Conservation (phyloP, 2,329 filamentous ascomycete species). For the Phyllosticta paracitricarpa region DNA sequence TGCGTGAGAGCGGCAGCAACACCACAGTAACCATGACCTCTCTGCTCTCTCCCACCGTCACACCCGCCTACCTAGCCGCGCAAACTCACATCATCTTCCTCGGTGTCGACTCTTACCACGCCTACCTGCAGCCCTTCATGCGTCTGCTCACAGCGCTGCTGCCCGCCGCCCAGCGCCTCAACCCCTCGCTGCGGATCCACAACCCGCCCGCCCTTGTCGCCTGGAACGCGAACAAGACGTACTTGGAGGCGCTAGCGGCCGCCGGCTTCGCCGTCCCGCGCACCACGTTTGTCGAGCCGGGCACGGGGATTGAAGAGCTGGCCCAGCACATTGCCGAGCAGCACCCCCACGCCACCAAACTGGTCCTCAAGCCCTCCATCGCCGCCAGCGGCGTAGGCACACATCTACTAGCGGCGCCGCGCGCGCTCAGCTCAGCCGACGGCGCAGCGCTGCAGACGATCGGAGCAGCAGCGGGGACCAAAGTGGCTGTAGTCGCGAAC, state of each 20-base stretch:
- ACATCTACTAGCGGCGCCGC: background rate
- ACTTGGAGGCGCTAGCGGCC: background rate
- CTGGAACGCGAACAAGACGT: conserved; percentile 10
- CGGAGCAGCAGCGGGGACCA: background rate
- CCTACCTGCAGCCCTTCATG: conserved; percentile 5
- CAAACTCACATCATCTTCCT: conserved; percentile 9
- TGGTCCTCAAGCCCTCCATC: conserved; percentile 9
- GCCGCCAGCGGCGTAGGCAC: conserved; percentile 2
- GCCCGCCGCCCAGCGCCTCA: conserved; percentile 2
- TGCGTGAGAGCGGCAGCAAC: background rate
- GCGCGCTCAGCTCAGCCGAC: background rate
- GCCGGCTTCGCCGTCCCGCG: background rate
- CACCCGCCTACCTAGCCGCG: background rate
- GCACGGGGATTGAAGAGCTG: background rate
- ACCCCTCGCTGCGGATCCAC: conserved; percentile 6
- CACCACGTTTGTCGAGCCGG: background rate
- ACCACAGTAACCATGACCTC: background rate
- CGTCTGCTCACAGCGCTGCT: background rate
- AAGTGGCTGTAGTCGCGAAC: background rate
- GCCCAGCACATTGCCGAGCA: background rate
- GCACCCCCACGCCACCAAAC: background rate
- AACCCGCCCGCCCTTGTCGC: conserved; percentile 1
- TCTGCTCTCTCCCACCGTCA: background rate
- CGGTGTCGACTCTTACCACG: conserved; percentile 3
- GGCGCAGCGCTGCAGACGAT: background rate